Percentiles rank a stretch among this genome's conserved stretches.
Conservation (phyloP, 208 protist species). For the Tritrichomonas musculus region DNA sequence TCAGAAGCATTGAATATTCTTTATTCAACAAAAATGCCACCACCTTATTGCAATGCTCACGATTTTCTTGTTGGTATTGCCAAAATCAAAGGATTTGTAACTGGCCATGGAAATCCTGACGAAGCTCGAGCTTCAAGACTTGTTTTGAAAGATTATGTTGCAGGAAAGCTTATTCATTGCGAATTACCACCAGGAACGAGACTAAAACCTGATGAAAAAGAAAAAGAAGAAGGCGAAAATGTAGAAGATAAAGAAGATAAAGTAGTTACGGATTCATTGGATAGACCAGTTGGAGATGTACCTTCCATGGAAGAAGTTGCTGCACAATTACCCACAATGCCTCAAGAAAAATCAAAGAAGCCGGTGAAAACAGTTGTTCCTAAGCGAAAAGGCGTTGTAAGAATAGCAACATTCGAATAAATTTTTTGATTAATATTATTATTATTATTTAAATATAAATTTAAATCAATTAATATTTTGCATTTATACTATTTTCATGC, state of each 20-base stretch:
- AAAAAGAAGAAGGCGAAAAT: too few species aligned
- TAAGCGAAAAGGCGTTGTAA: background rate
- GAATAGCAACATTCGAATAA: constrained; percentile 28
- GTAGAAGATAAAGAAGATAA: background rate
- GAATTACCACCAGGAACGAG: background rate
- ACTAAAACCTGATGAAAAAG: background rate
- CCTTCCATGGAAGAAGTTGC: background rate
- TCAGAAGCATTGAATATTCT: background rate
- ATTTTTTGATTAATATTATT: too few species aligned
- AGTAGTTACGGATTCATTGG: background rate
- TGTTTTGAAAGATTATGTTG: constrained; percentile 23
- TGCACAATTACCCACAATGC: background rate
- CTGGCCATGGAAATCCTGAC: background rate
- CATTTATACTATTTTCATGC: too few species aligned
- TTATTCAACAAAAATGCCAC: background rate
- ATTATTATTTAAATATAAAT: too few species aligned
- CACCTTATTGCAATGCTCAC: background rate
- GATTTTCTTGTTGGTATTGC: background rate
- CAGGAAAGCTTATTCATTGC: constrained; percentile 11
- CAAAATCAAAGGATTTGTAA: background rate
- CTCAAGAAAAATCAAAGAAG: background rate
- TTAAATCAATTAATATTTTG: too few species aligned
- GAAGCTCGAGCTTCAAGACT: background rate
- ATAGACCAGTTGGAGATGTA: background rate
- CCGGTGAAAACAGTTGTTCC: background rate